These are phyloP conservation scores for Scopulariopsis brevicaulis DNA, from an alignment of 2,329 filamentous ascomycete genomes.

Conservation along the genomic window DNA sequence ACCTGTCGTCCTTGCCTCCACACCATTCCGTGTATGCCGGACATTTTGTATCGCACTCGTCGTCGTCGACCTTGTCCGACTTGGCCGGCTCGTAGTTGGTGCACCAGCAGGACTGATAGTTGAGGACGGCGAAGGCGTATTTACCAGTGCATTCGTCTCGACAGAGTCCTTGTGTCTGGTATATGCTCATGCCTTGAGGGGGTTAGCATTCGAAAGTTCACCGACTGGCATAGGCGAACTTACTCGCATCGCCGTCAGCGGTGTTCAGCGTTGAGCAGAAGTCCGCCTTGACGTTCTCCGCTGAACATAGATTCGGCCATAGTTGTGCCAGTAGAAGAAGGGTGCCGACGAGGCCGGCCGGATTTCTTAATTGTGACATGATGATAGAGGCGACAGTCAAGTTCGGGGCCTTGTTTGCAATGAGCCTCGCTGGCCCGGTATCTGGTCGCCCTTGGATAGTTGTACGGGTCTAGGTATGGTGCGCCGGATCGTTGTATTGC, in stretches of 20 bases:
- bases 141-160: conserved; percentile 40
- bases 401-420: not conserved
- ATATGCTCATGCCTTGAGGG: conserved; percentile 37
- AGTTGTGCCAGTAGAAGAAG: conserved; percentile 1
- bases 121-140: conserved; percentile 59
- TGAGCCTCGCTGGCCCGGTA: not conserved
- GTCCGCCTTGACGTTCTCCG: conserved; percentile 6
- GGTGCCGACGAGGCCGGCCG: not conserved
- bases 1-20: conserved; percentile 45
- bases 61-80: conserved; percentile 22
- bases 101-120: conserved; percentile 61
- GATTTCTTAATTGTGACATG: not conserved
- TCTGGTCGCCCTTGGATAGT: not conserved
- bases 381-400: not conserved
- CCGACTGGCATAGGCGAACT: conserved; percentile 13
- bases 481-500: not conserved
- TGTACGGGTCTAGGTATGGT: not conserved
- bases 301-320: conserved; percentile 1
- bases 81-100: conserved; percentile 52
- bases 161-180: conserved; percentile 62
- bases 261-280: conserved; percentile 27
- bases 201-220: conserved; percentile 1
- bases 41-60: conserved; percentile 45
- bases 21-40: conserved; percentile 65
- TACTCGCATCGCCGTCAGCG: conserved; percentile 26